Base-by-base conservation (phyloP, 148 eudicot species). In the Silene conica region DNA sequence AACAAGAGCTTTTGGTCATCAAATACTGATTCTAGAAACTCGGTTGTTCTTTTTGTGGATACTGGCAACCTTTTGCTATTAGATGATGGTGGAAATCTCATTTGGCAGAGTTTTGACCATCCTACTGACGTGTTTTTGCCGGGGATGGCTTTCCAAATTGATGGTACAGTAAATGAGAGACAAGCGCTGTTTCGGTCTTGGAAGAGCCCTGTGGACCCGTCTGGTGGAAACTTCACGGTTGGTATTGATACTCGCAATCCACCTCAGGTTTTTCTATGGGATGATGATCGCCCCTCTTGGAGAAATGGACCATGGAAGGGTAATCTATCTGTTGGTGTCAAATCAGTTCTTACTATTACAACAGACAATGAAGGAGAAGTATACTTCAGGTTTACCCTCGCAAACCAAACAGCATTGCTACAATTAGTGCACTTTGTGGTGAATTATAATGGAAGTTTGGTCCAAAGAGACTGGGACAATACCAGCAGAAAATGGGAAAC, bases 251-350 rank as follows among this genome's bases (percentile, higher is more conserved):
- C 80, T 43, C 28, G 4, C n/a, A 16, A 1, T 1, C 46, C 78
- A 25, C 85, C 81, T 2, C 83, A 82, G 22, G 1, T 70, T 5
- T 66, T 70, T n/a, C 12, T 84, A 1, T 82, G 83, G 91, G 74
- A 84, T 14, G 79, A 48, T n/a, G 70, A 74, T 63, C 63, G 6
- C 3, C 84, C 84, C 3, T 69, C 64, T 43, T 82, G 80, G 84
- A 77, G 89, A 59, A 81, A 78, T 50, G 86, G 81, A n/a, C 86
- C 87, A 19, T 84, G 85, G 88, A 71, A 71, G 48, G 71, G 83
- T 43, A 81, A 77, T 34, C 57, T 19, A 15, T 80, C 79, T 52
- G 60, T 80, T 21, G 87, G 83, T 6, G n/a, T 62, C 62, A 10
- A 16, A 34, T 20, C 64, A 0, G 62, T 25, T 45, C 74, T 60